Base-by-base conservation (phyloP, 495 filamentous ascomycete genomes). In the Podospora comata region DNA sequence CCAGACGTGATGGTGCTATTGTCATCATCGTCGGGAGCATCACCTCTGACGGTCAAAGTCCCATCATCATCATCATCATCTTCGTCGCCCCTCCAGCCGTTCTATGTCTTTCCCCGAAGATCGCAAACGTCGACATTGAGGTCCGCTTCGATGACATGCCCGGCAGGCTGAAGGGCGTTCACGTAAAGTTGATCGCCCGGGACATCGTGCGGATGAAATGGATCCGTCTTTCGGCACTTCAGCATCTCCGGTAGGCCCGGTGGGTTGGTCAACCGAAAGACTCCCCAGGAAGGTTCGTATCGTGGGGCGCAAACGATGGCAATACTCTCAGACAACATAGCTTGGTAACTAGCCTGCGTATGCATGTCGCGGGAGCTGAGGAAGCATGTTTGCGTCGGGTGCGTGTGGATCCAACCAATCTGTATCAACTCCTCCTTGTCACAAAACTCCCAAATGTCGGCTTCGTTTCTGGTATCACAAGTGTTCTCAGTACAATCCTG, bases 371-470 rank as follows among this genome's bases (percentile, higher is more conserved):
- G 84, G 39, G 90, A 93, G 79, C 92, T 96, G 92, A 99, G 95
- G 76, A 99, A 99, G 76, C 95, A 99, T 1, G 92, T 96, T 80
- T 99, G 96, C 0, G 89, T 91, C 0, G 95, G 95, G 76, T 99
- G 95, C 0, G 95, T 99, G 76, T 99, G 95, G 66, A 99, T 99
- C 95, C 95, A 99, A 65, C 95, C 95, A 9, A 97, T 84, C 68
- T 95, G 88, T 79, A 97, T 89, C 54, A 98, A 75, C 58, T 97
- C 91, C 72, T 97, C 89, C 6, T 82, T 84, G 70, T 94, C 89
- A 73, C 92, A 94, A 74, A 93, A 98, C 39, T 96, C 92, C 58
- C 97, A 91, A 26, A 97, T 84, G 0, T 85, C 88, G 48, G 83
- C 84, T 73, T 97, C 94, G 71, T 97, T 93, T 28, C 91, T 86